Evolutionary conservation across 1,284 basidiomycete species (phyloP).

Genomic region (Stereum hirsutum): DNA sequence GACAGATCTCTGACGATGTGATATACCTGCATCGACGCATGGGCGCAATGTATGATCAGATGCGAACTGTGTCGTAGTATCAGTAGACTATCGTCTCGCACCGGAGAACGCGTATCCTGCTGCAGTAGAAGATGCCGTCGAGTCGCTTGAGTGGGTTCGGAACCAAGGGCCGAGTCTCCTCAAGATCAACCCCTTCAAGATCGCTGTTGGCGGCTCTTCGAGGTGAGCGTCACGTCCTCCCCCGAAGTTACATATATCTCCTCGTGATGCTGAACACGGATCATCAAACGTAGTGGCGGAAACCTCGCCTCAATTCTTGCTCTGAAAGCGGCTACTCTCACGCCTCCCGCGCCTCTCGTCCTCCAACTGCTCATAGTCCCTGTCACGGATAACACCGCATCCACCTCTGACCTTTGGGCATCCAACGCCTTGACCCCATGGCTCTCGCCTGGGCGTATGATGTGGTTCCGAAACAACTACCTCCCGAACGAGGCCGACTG

Average conservation of each 20-base stretch:
- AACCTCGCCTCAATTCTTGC: conserved; percentile 63
- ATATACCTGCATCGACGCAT: too few species aligned
- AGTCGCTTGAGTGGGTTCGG: conserved; percentile 56
- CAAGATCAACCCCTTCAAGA: conserved; percentile 29
- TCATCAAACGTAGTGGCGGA: conserved; percentile 39
- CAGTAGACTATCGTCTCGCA: conserved; percentile 67
- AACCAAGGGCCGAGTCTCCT: conserved; percentile 30
- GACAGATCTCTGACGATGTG: neutral
- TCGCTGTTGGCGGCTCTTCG: conserved; percentile 60
- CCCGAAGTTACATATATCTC: neutral
- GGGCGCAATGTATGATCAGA: conserved; percentile 24
- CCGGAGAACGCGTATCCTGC: conserved; percentile 71
- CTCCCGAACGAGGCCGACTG: conserved; percentile 51
- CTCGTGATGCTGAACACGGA: too few species aligned
- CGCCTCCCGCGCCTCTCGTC: conserved; percentile 43
- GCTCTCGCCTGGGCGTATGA: conserved; percentile 55
- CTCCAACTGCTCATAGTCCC: conserved; percentile 65
- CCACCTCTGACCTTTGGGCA: conserved; percentile 37
- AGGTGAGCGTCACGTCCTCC: conserved; percentile 29
- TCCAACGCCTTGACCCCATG: conserved; percentile 51
- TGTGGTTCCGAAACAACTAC: conserved; percentile 66
- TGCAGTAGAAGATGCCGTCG: conserved; percentile 65
- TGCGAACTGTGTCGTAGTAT: conserved; percentile 46
- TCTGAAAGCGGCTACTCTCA: conserved; percentile 45
- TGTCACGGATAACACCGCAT: conserved; percentile 63